Percentiles rank a stretch among this genome's conserved stretches.
These are phyloP conservation scores for Madurella fahalii DNA, from an alignment of 2,329 filamentous ascomycete species.

Conservation along the genomic window DNA sequence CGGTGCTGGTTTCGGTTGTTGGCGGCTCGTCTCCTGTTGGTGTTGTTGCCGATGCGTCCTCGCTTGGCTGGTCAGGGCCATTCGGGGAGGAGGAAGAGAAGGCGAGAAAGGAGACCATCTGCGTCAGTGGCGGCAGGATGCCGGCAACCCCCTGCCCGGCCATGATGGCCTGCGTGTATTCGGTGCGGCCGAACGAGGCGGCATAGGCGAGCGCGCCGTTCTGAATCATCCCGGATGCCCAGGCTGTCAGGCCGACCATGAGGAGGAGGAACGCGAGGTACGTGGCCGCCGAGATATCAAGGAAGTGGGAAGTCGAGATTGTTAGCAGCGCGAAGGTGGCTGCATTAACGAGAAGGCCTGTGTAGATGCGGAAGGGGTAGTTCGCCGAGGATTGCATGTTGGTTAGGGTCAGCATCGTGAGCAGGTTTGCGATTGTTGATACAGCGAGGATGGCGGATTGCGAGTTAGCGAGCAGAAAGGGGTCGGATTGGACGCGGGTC, in stretches of 20 bases:
- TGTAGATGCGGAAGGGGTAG: conserved; percentile 81
- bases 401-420: conserved; percentile 69
- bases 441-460: conserved; percentile 86
- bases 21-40: conserved; percentile 4
- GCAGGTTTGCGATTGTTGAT: conserved; percentile 78
- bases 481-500: conserved; percentile 66
- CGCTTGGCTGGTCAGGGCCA: conserved; percentile 7
- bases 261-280: conserved; percentile 81
- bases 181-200: conserved; percentile 74
- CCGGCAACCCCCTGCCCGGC: conserved; percentile 88
- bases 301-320: conserved; percentile 68
- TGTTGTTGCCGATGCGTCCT: conserved; percentile 18
- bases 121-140: conserved; percentile 80
- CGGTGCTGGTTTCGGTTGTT: conserved; percentile 46
- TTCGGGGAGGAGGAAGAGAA: conserved; percentile 38
- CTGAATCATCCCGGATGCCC: conserved; percentile 81
- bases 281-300: conserved; percentile 53
- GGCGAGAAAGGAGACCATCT: conserved; percentile 77
- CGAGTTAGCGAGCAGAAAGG: conserved; percentile 74
- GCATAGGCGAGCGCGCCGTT: conserved; percentile 94
- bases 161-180: conserved; percentile 97
- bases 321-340: conserved; percentile 72
- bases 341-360: conserved; percentile 73
- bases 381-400: conserved; percentile 77
- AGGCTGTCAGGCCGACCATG: conserved; percentile 75